phyloP scores from a whole-genome alignment of 78 protist genomes.

The Protostelium mycophagum region DNA sequence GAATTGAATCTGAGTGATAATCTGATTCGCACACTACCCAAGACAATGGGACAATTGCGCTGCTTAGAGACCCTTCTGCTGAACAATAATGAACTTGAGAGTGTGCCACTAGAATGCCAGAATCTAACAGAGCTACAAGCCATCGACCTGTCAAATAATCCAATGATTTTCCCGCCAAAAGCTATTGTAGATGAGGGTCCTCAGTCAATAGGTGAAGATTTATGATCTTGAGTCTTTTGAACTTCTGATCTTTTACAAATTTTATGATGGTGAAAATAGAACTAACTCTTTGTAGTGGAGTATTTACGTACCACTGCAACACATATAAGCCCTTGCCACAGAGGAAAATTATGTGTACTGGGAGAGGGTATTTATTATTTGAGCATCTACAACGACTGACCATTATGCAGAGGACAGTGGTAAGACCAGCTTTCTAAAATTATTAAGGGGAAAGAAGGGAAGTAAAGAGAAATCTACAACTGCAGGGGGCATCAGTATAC shows the following conservation, averaged over 20 bases:
- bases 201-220: background rate
- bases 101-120: background rate
- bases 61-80: background rate
- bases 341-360: background rate
- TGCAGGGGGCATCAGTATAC: background rate
- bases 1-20: background rate
- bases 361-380: background rate
- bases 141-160: background rate
- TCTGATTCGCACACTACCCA: background rate
- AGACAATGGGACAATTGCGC: background rate
- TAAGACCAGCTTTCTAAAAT: background rate
- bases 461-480: background rate
- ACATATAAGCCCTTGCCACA: background rate
- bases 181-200: background rate
- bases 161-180: background rate
- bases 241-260: no score
- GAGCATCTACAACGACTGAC: background rate
- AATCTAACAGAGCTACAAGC: background rate
- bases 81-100: background rate
- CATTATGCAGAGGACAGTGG: background rate
- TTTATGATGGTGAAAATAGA: no score
- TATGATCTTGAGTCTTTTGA: no score
- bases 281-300: background rate
- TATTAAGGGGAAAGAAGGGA: background rate
- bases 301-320: background rate